Conservation (phyloP, 768 basidiomycete species). For the Boletus vermiculosoides region DNA sequence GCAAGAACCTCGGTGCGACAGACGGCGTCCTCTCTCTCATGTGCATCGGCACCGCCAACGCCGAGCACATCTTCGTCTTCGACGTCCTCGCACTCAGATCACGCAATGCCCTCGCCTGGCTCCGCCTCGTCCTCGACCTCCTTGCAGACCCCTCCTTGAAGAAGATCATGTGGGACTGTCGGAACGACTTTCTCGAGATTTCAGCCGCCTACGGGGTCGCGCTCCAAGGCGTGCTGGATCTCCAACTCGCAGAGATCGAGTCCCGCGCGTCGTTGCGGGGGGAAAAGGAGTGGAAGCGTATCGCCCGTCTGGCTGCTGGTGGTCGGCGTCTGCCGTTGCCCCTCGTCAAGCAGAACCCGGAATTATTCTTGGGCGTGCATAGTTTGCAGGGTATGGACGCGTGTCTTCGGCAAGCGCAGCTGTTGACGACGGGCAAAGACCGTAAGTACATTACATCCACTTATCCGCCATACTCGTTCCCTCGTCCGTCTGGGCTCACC, state of each 20-base stretch:
- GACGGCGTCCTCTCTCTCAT: constrained; percentile 37
- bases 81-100: constrained; percentile 34
- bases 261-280: constrained; percentile 27
- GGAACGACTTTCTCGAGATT: constrained; percentile 41
- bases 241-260: constrained; percentile 41
- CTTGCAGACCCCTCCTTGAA: constrained; percentile 30
- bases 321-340: constrained; percentile 25
- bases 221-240: constrained; percentile 37
- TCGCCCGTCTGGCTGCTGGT: constrained; percentile 25
- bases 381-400: constrained; percentile 36
- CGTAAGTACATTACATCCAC: constrained; percentile 23
- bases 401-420: constrained; percentile 27
- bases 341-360: constrained; percentile 24
- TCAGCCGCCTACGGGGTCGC: constrained; percentile 25
- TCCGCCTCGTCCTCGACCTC: constrained; percentile 28
- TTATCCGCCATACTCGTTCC: neutral
- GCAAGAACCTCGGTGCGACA: constrained; percentile 31
- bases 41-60: constrained; percentile 33
- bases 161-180: constrained; percentile 45
- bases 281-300: constrained; percentile 28
- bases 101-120: constrained; percentile 13
- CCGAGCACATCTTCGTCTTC: constrained; percentile 36
- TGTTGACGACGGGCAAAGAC: constrained; percentile 32
- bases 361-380: constrained; percentile 34
- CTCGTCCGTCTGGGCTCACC: neutral